Evolutionary conservation across 2,329 filamentous ascomycete genomes (phyloP), one percentile per base, ranked within the genome.

Genomic region (Ophiosphaerella korrae): DNA sequence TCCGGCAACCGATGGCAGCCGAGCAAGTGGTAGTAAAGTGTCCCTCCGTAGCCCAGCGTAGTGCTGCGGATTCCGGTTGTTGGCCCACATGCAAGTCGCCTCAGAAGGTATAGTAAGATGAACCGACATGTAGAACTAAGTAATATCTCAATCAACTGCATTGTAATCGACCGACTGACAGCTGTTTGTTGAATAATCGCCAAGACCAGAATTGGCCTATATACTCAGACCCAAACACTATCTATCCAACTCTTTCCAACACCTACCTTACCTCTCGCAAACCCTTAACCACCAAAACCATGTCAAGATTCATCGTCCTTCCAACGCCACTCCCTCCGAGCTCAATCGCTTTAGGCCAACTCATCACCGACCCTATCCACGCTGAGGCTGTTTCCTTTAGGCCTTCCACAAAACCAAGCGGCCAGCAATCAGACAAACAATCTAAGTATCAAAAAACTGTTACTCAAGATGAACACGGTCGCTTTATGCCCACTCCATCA

Each of bases 271-370:
- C 32, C 23, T 45, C 36, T 33, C 24, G n/a, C 34, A n/a, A 46
- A 29, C 23, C 16, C 41, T 34, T 5, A 24, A 3, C 12, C 3
- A 21, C 43, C n/a, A 41, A n/a, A 47, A 48, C 13, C 36, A 70
- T 68, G 66, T 53, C 60, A 42, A 48, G 45, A 18, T 44, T 63
- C 11, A 36, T 67, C 38, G 44, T 60, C 9, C 57, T 71, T 3
- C 68, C 67, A 18, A 42, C 53, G 7, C 64, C 66, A 36, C 57
- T 67, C 9, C 48, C 66, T 12, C 47, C 63, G 12, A 51, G 42
- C 32, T 52, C 60, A 5, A 42, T 72, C 18, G 43, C 50, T 5
- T 51, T 70, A 2, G 67, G 68, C n/a, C 68, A 72, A 47, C 52
- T 72, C 33, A 52, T 71, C 39, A 56, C 54, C 36, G 54, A 68